phyloP scores from a whole-genome alignment of 1,284 basidiomycete species.

The Rhodofomes roseus region DNA sequence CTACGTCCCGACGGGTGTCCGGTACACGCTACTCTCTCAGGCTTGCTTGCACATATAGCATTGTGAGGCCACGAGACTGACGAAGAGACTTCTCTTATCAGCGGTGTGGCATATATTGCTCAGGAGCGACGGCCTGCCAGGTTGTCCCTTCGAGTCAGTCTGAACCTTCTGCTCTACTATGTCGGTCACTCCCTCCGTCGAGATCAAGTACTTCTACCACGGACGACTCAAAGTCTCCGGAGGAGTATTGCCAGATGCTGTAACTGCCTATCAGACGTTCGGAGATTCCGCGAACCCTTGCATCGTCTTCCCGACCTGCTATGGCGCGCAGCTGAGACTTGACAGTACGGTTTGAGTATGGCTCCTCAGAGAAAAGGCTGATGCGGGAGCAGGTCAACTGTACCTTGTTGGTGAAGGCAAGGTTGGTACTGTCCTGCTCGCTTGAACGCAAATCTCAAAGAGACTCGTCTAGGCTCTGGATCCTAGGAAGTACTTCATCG shows the following conservation, averaged over 20 bases:
- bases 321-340: constrained; percentile 32
- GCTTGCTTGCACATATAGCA: not conserved
- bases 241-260: constrained; percentile 34
- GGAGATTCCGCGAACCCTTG: constrained; percentile 34
- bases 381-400: constrained; percentile 9
- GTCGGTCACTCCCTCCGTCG: not conserved
- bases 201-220: constrained; percentile 26
- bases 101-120: not conserved
- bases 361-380: not conserved
- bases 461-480: constrained; percentile 19
- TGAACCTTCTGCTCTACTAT: too few relatives aligned
- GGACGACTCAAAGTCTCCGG: constrained; percentile 34
- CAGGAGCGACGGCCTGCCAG: too few relatives aligned
- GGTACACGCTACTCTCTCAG: not conserved
- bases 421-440: constrained; percentile 4
- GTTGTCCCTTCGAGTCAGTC: too few relatives aligned
- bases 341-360: constrained; percentile 24
- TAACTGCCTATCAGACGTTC: constrained; percentile 37
- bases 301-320: constrained; percentile 39
- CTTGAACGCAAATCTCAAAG: not conserved
- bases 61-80: not conserved
- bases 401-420: constrained; percentile 17
- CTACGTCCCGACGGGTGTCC: not conserved
- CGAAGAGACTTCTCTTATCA: not conserved
- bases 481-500: constrained; percentile 25